phyloP scores from a whole-genome alignment of 257 asterid species.

The Nicotiana otophora region DNA sequence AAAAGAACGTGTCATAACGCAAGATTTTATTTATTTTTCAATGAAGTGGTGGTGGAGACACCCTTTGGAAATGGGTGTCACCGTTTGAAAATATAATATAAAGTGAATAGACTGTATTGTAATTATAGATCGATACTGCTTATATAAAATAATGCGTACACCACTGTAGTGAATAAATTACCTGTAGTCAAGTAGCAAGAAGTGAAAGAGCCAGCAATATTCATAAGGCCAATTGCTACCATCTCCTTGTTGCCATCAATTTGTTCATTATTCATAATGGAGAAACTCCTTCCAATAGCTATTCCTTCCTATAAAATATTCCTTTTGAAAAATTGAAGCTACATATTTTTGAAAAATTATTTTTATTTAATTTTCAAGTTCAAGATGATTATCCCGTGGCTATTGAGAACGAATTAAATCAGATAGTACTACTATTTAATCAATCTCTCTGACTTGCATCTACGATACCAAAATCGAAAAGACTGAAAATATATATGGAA shows the following conservation, averaged over 20 bases:
- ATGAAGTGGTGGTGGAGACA: not conserved
- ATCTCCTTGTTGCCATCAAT: slow-evolving; percentile 93
- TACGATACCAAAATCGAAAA: not conserved
- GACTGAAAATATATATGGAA: too few relatives aligned
- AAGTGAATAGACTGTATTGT: too few relatives aligned
- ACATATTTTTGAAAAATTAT: not conserved
- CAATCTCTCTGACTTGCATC: too few relatives aligned
- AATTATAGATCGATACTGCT: too few relatives aligned
- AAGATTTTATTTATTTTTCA: not conserved
- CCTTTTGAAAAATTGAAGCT: not conserved
- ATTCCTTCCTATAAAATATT: slow-evolving; percentile 66
- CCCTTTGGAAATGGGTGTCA: too few relatives aligned
- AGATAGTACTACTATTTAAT: too few relatives aligned
- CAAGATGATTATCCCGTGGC: too few relatives aligned
- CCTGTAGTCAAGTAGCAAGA: slow-evolving; percentile 95
- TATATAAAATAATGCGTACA: too few relatives aligned
- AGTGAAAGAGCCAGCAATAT: slow-evolving; percentile 79
- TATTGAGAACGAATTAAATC: too few relatives aligned
- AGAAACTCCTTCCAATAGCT: slow-evolving; percentile 93
- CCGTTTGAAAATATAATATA: too few relatives aligned
- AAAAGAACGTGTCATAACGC: not conserved
- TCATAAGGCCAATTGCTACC: slow-evolving; percentile 91
- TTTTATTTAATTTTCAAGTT: not conserved
- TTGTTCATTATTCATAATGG: slow-evolving; percentile 55
- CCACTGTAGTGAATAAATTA: slow-evolving; percentile 7